Percentiles rank a stretch among this genome's conserved stretches.
Conservation (phyloP, 1,284 basidiomycete species). For the Clitocybe nebularis region DNA sequence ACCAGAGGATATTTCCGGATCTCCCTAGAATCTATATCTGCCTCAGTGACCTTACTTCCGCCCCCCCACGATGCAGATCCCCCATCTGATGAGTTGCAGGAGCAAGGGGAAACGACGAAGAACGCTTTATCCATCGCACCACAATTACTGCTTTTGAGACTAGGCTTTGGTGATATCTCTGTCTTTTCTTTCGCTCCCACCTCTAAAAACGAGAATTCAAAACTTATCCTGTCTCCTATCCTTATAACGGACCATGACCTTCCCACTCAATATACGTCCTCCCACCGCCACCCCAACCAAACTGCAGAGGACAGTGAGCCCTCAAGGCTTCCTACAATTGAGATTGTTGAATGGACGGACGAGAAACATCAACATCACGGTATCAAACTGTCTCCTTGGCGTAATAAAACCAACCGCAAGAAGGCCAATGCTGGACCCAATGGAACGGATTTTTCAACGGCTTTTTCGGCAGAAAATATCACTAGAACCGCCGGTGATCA, state of each 20-base stretch:
- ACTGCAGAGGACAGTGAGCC: constrained; percentile 13
- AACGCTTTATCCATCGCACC: constrained; percentile 8
- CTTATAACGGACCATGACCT: constrained; percentile 62
- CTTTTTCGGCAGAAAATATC: too few relatives aligned
- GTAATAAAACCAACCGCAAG: constrained; percentile 25
- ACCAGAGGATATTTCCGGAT: constrained; percentile 51
- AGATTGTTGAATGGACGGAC: constrained; percentile 61
- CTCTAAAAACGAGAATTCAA: not conserved
- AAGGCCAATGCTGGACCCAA: not conserved
- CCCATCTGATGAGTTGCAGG: constrained; percentile 10
- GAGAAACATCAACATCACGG: constrained; percentile 35
- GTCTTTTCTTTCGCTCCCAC: constrained; percentile 39
- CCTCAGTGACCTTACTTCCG: constrained; percentile 24
- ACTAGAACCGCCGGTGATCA: not conserved
- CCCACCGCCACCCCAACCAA: constrained; percentile 38
- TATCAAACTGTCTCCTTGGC: constrained; percentile 60
- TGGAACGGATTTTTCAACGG: not conserved
- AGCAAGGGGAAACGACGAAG: constrained; percentile 7
- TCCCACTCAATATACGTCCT: constrained; percentile 41
- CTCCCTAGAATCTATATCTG: constrained; percentile 47
- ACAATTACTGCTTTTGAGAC: too few relatives aligned
- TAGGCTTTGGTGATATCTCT: constrained; percentile 46
- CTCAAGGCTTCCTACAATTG: constrained; percentile 47
- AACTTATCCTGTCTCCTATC: constrained; percentile 48
- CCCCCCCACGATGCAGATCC: constrained; percentile 3